Evolutionary conservation across 495 filamentous ascomycete genomes (phyloP).

Genomic region (Hyaloscypha variabilis): DNA sequence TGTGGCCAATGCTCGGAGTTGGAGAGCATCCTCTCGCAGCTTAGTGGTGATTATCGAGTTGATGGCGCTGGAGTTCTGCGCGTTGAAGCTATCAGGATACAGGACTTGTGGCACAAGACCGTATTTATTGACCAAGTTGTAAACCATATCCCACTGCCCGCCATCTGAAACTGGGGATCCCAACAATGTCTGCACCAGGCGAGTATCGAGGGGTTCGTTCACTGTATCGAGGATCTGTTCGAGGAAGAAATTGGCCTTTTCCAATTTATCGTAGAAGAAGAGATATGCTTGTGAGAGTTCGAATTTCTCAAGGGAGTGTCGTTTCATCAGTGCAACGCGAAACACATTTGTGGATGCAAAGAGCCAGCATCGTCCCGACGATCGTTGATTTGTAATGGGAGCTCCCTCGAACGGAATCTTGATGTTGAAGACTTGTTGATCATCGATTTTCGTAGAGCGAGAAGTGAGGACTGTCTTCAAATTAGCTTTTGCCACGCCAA

Average conservation of each 20-base stretch:
- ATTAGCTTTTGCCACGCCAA: no score
- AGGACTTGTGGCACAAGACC: constrained; percentile 78
- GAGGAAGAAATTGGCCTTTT: constrained; percentile 88
- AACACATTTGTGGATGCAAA: constrained; percentile 89
- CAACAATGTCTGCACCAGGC: constrained; percentile 69
- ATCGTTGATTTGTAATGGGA: constrained; percentile 83
- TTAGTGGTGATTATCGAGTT: constrained; percentile 80
- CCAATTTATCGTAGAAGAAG: constrained; percentile 95
- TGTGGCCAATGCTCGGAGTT: constrained; percentile 56
- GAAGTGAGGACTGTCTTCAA: constrained; percentile 57
- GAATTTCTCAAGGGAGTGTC: constrained; percentile 74
- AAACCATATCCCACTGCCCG: constrained; percentile 93
- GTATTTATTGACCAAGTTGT: constrained; percentile 83
- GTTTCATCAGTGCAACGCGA: constrained; percentile 79
- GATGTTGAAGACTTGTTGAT: constrained; percentile 79
- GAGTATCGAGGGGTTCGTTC: constrained; percentile 64
- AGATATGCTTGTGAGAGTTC: constrained; percentile 86
- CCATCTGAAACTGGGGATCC: constrained; percentile 73
- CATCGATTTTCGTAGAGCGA: constrained; percentile 57
- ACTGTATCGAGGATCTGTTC: constrained; percentile 78
- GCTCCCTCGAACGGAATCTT: constrained; percentile 80
- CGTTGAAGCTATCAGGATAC: constrained; percentile 74
- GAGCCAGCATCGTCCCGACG: constrained; percentile 84
- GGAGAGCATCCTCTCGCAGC: constrained; percentile 78
- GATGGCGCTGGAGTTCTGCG: constrained; percentile 67